Base-by-base conservation (phyloP, 169 alveolate species). In the Plasmodium adleri region DNA sequence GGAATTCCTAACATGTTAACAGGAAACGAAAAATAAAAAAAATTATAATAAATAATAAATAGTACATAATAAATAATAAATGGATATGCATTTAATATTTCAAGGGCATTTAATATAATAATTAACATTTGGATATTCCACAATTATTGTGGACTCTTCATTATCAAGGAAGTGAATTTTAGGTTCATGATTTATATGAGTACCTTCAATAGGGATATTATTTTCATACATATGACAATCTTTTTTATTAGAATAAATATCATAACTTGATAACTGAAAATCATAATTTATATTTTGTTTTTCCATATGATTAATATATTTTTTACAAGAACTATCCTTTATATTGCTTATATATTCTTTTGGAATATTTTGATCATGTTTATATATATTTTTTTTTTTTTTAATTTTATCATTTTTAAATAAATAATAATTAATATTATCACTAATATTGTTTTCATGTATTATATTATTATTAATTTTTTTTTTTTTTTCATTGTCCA, bases 1-100 rank as follows among this genome's bases (percentile, higher is more conserved):
- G 91, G 91, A 5, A 80, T 80, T 24, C 91, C 91, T 32, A 80
- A 80, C 39, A 80, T 80, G 91, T 60, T 80, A 76, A 50, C 88
- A 54, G 88, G 76, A 64, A 64, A 17, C 24, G 88, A 76, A 64
- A 66, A 63, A 54, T 68, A 47, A 76, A 64, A 67, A 67, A 49
- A 28, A 10, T 50, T 68, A 39, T 68, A 24, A 10, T 68, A n/a
- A n/a, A n/a, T n/a, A n/a, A n/a, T n/a, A 66, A 63, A 54, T 68
- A 47, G 64, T 47, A 67, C 54, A 49, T 39, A 5, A 39, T 5
- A 39, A 39, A 5, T 7, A 5, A 39, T 39, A 39, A 39, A 39
- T 39, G 0, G 10, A 39, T 39, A 5, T 39, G 47, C 47, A 39
- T 39, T 39, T 0, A 32, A n/a, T 28, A 6, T 56, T 64, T 80